Evolutionary conservation across 2,329 filamentous ascomycete species (phyloP).

Genomic region (Rhinocladiella similis): DNA sequence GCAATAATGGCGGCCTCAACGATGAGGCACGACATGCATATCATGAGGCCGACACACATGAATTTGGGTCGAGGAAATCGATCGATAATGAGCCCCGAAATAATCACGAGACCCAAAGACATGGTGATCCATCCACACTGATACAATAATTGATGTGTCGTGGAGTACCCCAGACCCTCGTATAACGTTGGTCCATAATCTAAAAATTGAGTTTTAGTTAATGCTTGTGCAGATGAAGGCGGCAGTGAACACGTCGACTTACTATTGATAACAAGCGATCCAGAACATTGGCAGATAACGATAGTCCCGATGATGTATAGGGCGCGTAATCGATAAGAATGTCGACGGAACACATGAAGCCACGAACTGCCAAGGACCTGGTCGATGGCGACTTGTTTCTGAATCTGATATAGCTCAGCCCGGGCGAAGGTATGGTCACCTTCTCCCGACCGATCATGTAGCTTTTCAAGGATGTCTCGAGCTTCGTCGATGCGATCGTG

Average conservation of each 20-base stretch:
- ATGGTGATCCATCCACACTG: slow-evolving; percentile 22
- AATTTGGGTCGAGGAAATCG: slow-evolving; percentile 22
- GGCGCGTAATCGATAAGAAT: slow-evolving; percentile 20
- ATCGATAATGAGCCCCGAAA: slow-evolving; percentile 21
- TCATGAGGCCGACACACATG: slow-evolving; percentile 37
- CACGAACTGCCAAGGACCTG: slow-evolving; percentile 21
- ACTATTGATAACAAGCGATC: slow-evolving; percentile 42
- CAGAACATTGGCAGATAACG: slow-evolving; percentile 32
- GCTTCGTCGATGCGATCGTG: slow-evolving; percentile 25
- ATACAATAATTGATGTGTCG: slow-evolving; percentile 26
- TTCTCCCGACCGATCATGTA: slow-evolving; percentile 17
- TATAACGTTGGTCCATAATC: slow-evolving; percentile 48
- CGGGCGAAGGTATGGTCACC: slow-evolving; percentile 13
- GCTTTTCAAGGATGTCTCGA: slow-evolving; percentile 16
- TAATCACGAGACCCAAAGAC: slow-evolving; percentile 22
- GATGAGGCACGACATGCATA: slow-evolving; percentile 41
- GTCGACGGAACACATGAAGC: slow-evolving; percentile 20
- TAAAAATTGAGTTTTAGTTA: background rate
- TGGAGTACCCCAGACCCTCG: slow-evolving; percentile 44
- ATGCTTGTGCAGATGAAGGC: too few relatives aligned
- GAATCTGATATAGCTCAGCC: slow-evolving; percentile 28
- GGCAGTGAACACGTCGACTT: too few relatives aligned
- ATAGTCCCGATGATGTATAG: slow-evolving; percentile 19
- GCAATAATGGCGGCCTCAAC: slow-evolving; percentile 41
- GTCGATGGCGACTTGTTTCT: slow-evolving; percentile 26